Evolutionary conservation across 225 moss, liverwort and hornwort genomes (phyloP), one percentile per base, ranked within the genome.

Genomic region (Marchantia paleacea): DNA sequence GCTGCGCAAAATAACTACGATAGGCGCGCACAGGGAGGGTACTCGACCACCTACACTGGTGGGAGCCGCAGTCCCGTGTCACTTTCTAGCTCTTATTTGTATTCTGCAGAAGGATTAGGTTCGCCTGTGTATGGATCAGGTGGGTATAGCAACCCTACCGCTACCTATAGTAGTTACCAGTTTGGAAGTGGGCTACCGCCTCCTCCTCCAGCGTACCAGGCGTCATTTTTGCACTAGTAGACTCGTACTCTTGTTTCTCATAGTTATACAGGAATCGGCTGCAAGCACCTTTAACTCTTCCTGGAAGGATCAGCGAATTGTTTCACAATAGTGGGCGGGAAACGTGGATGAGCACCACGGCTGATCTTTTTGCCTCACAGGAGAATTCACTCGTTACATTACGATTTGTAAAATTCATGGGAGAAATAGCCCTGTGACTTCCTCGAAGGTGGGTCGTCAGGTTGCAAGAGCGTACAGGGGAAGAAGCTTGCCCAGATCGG

Each of bases 161-260:
- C 87, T 77, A 94, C 95, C 54, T 99, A 99, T 80, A 99, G 95
- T 89, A 99, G 95, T 86, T 95, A 99, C 81, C 99, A 99, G 87
- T 99, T 99, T 85, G 99, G 99, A 80, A 99, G 99, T 83, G 99
- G 99, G 66, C 90, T 99, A 73, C 99, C 99, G 80, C 99, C 99
- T 81, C 99, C 99, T 83, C 99, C 99, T 77, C 99, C 99, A 80
- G 99, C 99, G 18, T 99, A 99, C 82, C 99, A 99, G 92, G 94
- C 96, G 73, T 99, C 95, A 50, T 99, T 99, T 82, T 91, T 99
- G 72, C 99, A 99, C 69, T 99, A 69, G 52, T 77, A 85, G 51
- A 2, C 7, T 51, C 69, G 24, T 14, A 24, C 53, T 74, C 55
- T 50, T 53, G 55, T 64, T 30, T 47, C 5, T 48, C 49, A 61